phyloP scores from a whole-genome alignment of 495 filamentous ascomycete genomes.

The Penicillium riverlandense region DNA sequence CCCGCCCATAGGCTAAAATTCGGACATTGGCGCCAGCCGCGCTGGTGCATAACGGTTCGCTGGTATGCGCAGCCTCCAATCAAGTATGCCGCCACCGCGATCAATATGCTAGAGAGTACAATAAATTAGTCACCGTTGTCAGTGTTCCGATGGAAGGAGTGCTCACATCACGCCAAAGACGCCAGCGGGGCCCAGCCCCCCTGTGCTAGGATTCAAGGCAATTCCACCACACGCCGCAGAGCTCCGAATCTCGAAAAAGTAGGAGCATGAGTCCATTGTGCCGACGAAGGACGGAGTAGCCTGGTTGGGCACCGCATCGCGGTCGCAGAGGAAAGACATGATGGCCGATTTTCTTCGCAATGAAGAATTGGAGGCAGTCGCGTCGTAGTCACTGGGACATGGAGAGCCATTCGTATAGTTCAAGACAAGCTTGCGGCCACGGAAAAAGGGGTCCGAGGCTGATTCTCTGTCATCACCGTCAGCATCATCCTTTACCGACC shows the following conservation, averaged over 20 bases:
- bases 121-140: conserved; percentile 7
- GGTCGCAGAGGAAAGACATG: conserved; percentile 91
- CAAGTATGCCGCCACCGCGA: conserved; percentile 81
- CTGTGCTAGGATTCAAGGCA: conserved; percentile 49
- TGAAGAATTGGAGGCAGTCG: conserved; percentile 22
- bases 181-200: conserved; percentile 72
- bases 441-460: conserved; percentile 65
- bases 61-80: conserved; percentile 93
- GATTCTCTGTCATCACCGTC: conserved; percentile 41
- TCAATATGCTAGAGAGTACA: conserved; percentile 38
- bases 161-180: conserved; percentile 90
- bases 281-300: conserved; percentile 75
- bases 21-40: conserved; percentile 92
- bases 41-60: conserved; percentile 86
- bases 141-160: not conserved
- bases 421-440: conserved; percentile 84
- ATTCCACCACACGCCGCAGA: conserved; percentile 74
- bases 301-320: conserved; percentile 52
- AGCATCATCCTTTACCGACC: conserved; percentile 1
- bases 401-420: conserved; percentile 89
- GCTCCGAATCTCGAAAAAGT: conserved; percentile 93
- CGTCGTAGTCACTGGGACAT: conserved; percentile 40
- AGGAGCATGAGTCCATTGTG: conserved; percentile 83
- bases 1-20: conserved; percentile 91
- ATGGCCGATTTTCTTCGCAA: conserved; percentile 70